Evolutionary conservation across 257 asterid genomes (phyloP).

Genomic region (Capsicum rhomboideum): DNA sequence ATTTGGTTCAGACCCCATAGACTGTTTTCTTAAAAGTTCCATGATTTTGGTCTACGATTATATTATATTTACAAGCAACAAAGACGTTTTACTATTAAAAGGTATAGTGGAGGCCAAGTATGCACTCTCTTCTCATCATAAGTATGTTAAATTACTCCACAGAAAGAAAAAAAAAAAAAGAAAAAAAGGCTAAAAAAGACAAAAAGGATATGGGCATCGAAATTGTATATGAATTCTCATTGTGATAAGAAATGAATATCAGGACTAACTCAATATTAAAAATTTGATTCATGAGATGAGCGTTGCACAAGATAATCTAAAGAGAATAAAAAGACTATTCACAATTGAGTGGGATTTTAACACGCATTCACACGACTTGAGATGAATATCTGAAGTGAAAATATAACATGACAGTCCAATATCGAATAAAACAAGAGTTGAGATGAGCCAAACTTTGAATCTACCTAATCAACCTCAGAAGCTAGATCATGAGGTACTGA

Average conservation of each 20-base stretch:
- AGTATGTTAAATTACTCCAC: neutral
- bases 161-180: too few relatives aligned
- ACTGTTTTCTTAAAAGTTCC: constrained; percentile 50
- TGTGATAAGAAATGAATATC: neutral
- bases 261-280: neutral
- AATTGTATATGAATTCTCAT: neutral
- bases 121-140: constrained; percentile 24
- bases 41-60: constrained; percentile 29
- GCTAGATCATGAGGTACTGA: neutral
- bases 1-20: constrained; percentile 59
- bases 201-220: neutral
- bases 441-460: neutral
- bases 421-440: neutral
- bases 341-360: neutral
- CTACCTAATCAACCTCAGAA: neutral
- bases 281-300: neutral
- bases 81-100: constrained; percentile 34
- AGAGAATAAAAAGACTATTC: neutral
- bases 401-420: neutral
- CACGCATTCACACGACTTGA: neutral
- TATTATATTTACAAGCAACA: constrained; percentile 44
- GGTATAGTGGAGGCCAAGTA: constrained; percentile 61
- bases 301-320: neutral
- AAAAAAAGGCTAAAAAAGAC: neutral
- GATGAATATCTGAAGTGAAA: neutral